Base-by-base conservation (phyloP, 164 flowering plant species). In the Paratinospora sagittata region DNA sequence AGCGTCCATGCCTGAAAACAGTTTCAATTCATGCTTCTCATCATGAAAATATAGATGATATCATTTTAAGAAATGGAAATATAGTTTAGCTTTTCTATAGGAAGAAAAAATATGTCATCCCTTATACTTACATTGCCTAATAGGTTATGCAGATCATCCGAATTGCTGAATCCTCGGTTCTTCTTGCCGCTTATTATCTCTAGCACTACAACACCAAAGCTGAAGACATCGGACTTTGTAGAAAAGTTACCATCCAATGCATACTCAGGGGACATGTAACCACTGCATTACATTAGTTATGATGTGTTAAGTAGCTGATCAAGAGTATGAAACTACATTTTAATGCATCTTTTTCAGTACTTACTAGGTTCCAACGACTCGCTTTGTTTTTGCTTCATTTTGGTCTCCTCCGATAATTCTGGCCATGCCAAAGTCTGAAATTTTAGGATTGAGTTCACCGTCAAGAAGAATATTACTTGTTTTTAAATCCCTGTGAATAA, bases 371-470 rank as follows among this genome's bases (percentile, higher is more conserved):
- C 79, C 79, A 14, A 76, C 78, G 17, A 76, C 73, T 43, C 64
- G 57, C 0, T n/a, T 65, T 17, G 78, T 76, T 8, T 71, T 71
- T 24, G 71, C 78, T 49, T 67, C 27, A 14, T 27, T 27, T 37
- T 76, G 63, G 21, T 70, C 27, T 1, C 76, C 71, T 57, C 73
- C 71, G 52, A 76, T 63, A 26, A 76, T 76, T 45, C 72, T 71
- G 11, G 78, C 78, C 78, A 76, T 67, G 41, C 78, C 78, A 62
- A 71, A 76, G 72, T 76, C 78, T 36, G 78, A 76, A 66, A 76
- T 72, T 72, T 72, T 76, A 0, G 78, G 78, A 55, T 71, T 75
- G 16, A 76, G 47, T 11, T 71, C 74, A 24, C 49, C 55, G 19
- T 71, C 78, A 14, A 76, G 39, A 13, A 76, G 27, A 36, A 76